A percentile compares a stretch with the other conserved stretches of the same genome.
These are phyloP conservation scores for Lasiosphaeria miniovina DNA, from an alignment of 495 filamentous ascomycete species.

Conservation along the genomic window DNA sequence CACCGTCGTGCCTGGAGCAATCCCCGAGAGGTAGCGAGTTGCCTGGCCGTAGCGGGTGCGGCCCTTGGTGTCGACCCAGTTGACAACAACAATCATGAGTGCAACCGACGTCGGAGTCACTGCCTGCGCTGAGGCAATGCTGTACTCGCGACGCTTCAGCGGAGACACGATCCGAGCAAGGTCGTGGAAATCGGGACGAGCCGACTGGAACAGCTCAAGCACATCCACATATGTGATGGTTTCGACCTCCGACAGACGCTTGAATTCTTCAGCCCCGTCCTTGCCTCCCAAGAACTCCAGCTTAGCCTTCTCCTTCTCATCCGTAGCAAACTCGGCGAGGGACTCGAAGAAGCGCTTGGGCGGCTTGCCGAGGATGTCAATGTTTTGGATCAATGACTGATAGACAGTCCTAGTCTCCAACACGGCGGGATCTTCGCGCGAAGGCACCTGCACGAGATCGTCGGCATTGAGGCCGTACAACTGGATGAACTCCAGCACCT, in stretches of 20 bases:
- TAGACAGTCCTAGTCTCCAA: constrained; percentile 90
- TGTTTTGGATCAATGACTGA: constrained; percentile 86
- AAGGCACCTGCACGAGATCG: constrained; percentile 85
- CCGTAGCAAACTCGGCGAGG: constrained; percentile 78
- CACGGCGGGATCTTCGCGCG: constrained; percentile 71
- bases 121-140: constrained; percentile 92
- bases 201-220: constrained; percentile 80
- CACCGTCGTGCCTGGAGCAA: constrained; percentile 70
- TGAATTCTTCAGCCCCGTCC: constrained; percentile 91
- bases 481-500: constrained; percentile 81
- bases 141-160: constrained; percentile 96
- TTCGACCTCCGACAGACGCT: constrained; percentile 89
- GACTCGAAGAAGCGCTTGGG: constrained; percentile 97
- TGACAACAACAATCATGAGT: constrained; percentile 97
- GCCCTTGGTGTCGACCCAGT: constrained; percentile 85
- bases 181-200: constrained; percentile 85
- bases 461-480: constrained; percentile 81
- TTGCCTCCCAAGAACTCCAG: constrained; percentile 73
- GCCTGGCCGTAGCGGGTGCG: constrained; percentile 90
- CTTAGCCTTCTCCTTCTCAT: constrained; percentile 76
- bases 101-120: constrained; percentile 81
- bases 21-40: constrained; percentile 76
- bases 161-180: constrained; percentile 85
- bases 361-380: constrained; percentile 95
- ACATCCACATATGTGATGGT: constrained; percentile 91